phyloP scores from a whole-genome alignment of 2,329 filamentous ascomycete genomes.

The Colletotrichum lini region DNA sequence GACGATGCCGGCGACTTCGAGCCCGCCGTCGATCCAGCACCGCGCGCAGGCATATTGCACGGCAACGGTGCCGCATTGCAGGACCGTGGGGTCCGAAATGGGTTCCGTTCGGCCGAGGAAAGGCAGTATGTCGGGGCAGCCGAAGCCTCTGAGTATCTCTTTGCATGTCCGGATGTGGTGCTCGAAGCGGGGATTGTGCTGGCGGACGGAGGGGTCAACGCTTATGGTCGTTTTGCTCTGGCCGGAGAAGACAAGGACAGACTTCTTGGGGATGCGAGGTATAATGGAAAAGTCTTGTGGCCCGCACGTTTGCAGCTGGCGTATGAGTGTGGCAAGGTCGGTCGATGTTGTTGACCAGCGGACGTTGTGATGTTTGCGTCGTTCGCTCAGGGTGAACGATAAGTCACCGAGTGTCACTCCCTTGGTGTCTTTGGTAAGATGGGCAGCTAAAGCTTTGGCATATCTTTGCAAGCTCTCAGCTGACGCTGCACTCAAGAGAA shows the following conservation, averaged over 20 bases:
- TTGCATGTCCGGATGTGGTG: background rate
- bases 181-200: background rate
- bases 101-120: background rate
- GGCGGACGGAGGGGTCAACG: background rate
- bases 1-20: conserved; percentile 37
- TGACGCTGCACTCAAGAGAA: background rate
- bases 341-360: background rate
- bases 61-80: conserved; percentile 40
- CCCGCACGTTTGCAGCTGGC: background rate
- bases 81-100: conserved; percentile 1
- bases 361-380: background rate
- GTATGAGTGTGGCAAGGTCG: background rate
- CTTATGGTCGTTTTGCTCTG: background rate
- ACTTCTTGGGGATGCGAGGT: background rate
- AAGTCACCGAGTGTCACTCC: background rate
- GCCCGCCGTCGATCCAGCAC: conserved; percentile 45
- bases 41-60: conserved; percentile 44
- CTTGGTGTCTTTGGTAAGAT: background rate
- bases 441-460: background rate
- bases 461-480: background rate
- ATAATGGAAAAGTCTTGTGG: background rate
- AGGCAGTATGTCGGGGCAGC: background rate
- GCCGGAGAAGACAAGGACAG: background rate
- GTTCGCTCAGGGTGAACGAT: background rate
- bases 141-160: background rate